Evolutionary conservation across 345 rosid species (phyloP), one percentile per base, ranked within the genome.

Genomic region (Capsella bursapastoris): DNA sequence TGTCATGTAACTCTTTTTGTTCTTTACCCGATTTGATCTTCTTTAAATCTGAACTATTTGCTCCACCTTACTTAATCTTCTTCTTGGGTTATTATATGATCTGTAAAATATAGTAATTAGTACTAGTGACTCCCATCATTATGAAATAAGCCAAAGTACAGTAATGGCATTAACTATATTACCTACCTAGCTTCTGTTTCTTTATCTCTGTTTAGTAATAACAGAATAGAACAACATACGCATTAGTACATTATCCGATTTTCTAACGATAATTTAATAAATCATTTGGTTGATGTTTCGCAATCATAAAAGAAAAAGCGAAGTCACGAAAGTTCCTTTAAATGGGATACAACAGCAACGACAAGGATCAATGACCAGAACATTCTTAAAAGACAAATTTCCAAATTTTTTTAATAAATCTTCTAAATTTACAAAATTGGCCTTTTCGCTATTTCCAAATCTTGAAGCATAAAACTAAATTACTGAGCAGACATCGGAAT

Each of bases 361-460:
- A 62, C 70, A 75, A 48, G 66, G 71, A 77, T 57, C 60, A 57
- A 70, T 13, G 66, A 76, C 75, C 80, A 70, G 41, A 76, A 50
- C 73, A 70, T 76, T 48, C 75, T 62, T 55, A 52, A 69, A 16
- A 37, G 5, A 57, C 15, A 55, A 62, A 15, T 62, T 69, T 63
- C 52, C 52, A 61, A 25, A 3, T 31, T 32, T 34, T 43, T 72
- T 18, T 3, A 4, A 0, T 4, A 2, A 3, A 35, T 34, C 2
- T 22, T 57, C 1, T 8, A 8, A 51, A 70, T 37, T 70, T 37
- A 70, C 76, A n/a, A 64, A 18, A 64, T 18, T 70, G 27, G n/a
- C 76, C 80, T 47, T 71, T 14, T 50, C 62, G 57, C 40, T 61
- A 61, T 60, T 77, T 70, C 80, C 80, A 77, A 71, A 70, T 48